Percentiles rank a stretch among this genome's conserved stretches.
These are phyloP conservation scores for Neoascochyta sp. DNA, from an alignment of 2,329 filamentous ascomycete genomes.

Conservation along the genomic window DNA sequence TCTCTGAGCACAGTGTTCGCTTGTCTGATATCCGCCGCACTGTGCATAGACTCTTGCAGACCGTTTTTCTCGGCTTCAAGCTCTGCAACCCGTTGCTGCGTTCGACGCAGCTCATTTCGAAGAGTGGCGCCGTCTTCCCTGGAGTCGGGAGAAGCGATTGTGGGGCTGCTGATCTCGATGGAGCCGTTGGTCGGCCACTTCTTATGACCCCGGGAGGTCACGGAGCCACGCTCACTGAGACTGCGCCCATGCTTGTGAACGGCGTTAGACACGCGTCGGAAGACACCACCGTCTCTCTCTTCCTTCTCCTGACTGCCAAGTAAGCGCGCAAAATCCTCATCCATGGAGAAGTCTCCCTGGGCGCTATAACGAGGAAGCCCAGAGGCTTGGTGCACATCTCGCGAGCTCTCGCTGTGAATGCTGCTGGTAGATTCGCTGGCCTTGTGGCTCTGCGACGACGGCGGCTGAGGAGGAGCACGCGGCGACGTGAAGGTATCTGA, in stretches of 20 bases:
- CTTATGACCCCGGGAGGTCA: constrained; percentile 34
- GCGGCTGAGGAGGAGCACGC: constrained; percentile 44
- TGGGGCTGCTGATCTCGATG: constrained; percentile 65
- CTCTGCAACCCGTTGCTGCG: constrained; percentile 80
- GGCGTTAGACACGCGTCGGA: constrained; percentile 87
- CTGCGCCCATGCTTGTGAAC: constrained; percentile 83
- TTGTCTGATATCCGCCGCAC: constrained; percentile 62
- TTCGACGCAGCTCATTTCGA: constrained; percentile 72
- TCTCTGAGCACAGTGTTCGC: constrained; percentile 85
- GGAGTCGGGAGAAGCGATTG: constrained; percentile 55
- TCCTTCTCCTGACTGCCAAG: constrained; percentile 65
- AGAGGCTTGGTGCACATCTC: constrained; percentile 20
- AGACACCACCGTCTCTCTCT: constrained; percentile 49
- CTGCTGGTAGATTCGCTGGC: constrained; percentile 46
- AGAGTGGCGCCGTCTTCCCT: constrained; percentile 46
- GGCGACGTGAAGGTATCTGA: constrained; percentile 45
- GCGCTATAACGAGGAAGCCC: constrained; percentile 57
- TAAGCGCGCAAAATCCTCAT: constrained; percentile 91
- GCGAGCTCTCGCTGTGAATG: constrained; percentile 40
- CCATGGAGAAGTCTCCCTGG: constrained; percentile 86
- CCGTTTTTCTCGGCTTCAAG: constrained; percentile 72
- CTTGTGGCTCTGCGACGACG: constrained; percentile 39
- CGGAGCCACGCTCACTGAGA: constrained; percentile 61
- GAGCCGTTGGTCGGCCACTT: constrained; percentile 44
- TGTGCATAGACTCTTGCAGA: constrained; percentile 53